Base-by-base conservation (phyloP, 2,329 filamentous ascomycete species). In the Paecilomyces sp. region DNA sequence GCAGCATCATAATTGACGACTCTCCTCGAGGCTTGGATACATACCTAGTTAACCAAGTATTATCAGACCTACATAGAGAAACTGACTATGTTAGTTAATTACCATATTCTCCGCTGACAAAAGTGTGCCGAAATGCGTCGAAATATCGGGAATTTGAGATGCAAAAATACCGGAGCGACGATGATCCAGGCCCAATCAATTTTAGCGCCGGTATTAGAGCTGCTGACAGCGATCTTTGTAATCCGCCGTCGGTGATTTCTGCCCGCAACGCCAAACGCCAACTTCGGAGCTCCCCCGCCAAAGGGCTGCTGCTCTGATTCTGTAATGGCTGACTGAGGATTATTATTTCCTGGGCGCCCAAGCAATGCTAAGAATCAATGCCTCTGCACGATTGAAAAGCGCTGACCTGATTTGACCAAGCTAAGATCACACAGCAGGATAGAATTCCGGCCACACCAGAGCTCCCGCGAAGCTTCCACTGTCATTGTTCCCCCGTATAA, bases 211-310 rank as follows among this genome's bases (percentile, higher is more conserved):
- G 3, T 6, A 47, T 47, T 47, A 18, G 7, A 2, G n/a, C 22
- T 53, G 70, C 69, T 72, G 67, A 72, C 69, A 9, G 41, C 53
- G 28, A 56, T 64, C 61, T 72, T 71, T 60, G 66, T 70, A 62
- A 67, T 25, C n/a, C n/a, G 55, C 24, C n/a, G n/a, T 57, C 47
- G 5, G 36, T n/a, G n/a, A 22, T 47, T 47, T 18, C 41, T 47
- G 41, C 41, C 41, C 36, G 36, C 36, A 15, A 41, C n/a, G 22
- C 22, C 22, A 22, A 15, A 41, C n/a, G 22, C 22, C 22, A 22
- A 22, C 22, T 22, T 22, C 22, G 34, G n/a, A 41, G 11, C 34
- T 41, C 36, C 8, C 36, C 36, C 41, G 41, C 41, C 41, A 47
- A 47, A 47, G 41, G 6, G 41, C 6, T 22, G 41, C 6, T 22